These are phyloP conservation scores for Botrytis elliptica DNA, from an alignment of 2,329 filamentous ascomycete genomes.

Conservation along the genomic window DNA sequence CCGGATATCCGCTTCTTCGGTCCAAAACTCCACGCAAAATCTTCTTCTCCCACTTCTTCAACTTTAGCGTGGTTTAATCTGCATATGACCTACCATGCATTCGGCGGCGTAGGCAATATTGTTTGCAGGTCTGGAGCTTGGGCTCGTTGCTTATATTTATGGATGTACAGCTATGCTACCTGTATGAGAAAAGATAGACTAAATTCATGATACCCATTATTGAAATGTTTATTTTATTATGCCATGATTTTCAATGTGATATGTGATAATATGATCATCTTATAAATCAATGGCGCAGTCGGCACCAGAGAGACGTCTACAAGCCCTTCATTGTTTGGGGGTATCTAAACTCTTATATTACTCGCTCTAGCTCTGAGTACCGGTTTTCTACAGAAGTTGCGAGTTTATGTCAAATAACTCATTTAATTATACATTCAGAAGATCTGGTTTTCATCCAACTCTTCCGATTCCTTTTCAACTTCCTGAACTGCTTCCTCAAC, in stretches of 20 bases:
- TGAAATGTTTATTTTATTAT: neutral
- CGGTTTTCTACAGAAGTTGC: neutral
- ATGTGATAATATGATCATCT: neutral
- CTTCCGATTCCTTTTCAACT: constrained; percentile 9
- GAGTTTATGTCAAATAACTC: neutral
- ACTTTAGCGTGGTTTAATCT: constrained; percentile 20
- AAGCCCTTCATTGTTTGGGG: neutral
- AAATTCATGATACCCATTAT: constrained; percentile 23
- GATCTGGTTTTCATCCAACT: constrained; percentile 9
- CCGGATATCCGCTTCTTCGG: too few relatives aligned
- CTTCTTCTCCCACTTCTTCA: constrained; percentile 12
- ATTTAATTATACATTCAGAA: constrained; percentile 17
- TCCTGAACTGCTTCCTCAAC: constrained; percentile 9
- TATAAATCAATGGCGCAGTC: neutral
- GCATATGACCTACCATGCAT: constrained; percentile 13
- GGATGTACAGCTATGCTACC: constrained; percentile 16
- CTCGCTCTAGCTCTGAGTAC: neutral
- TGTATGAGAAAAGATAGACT: constrained; percentile 17
- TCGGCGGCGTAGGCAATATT: constrained; percentile 10
- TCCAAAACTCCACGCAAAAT: neutral
- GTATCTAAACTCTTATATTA: neutral
- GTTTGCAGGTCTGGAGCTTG: constrained; percentile 2
- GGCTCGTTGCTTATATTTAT: constrained; percentile 8
- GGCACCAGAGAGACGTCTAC: neutral
- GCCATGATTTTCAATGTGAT: neutral